These are phyloP conservation scores for Toxoplasma gondii DNA, from an alignment of 169 alveolate species.

Conservation along the genomic window DNA sequence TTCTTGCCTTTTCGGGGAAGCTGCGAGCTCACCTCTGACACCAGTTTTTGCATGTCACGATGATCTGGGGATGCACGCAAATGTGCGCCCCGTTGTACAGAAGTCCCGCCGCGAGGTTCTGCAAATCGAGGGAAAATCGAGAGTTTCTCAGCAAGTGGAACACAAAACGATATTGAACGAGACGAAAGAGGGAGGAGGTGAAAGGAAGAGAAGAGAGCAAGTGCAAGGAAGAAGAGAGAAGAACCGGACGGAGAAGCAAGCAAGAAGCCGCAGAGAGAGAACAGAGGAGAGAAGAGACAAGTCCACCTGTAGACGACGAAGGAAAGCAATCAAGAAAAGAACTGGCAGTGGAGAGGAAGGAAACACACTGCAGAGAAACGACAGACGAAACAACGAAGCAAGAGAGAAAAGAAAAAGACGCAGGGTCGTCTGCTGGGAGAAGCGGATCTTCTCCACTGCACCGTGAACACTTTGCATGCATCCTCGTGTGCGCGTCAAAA, in stretches of 20 bases:
- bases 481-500: too few relatives aligned
- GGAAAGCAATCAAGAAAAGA: too few relatives aligned
- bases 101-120: conserved; percentile 59
- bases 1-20: too few relatives aligned
- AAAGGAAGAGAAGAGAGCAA: neutral
- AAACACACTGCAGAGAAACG: too few relatives aligned
- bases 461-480: too few relatives aligned
- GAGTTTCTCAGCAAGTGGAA: neutral
- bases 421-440: too few relatives aligned
- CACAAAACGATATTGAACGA: neutral
- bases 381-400: too few relatives aligned
- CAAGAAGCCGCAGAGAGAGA: neutral
- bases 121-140: neutral
- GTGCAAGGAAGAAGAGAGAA: neutral
- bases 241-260: neutral
- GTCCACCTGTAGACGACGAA: too few relatives aligned
- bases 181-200: neutral
- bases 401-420: too few relatives aligned
- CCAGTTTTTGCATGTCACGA: conserved; percentile 67
- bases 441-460: too few relatives aligned
- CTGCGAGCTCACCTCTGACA: conserved; percentile 53
- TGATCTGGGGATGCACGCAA: conserved; percentile 67
- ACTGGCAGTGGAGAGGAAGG: too few relatives aligned
- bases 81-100: conserved; percentile 69
- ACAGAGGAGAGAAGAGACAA: too few relatives aligned